phyloP scores from a whole-genome alignment of 768 basidiomycete species.

The Boletus edulis region DNA sequence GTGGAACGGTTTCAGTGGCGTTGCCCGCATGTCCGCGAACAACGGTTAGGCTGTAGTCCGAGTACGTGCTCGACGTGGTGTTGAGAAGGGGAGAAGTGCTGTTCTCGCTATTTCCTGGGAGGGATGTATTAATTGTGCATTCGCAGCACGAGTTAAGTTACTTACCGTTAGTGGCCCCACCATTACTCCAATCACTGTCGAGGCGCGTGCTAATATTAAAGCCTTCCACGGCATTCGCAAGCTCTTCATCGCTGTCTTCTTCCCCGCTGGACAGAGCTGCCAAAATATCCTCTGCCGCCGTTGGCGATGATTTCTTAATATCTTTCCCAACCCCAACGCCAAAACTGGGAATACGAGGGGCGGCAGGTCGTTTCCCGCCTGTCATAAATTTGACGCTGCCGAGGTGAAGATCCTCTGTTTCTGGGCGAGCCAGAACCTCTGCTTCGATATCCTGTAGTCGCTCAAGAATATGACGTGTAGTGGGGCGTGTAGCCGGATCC shows the following conservation, averaged over 20 bases:
- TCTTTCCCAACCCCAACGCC: conserved; percentile 67
- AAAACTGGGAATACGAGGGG: conserved; percentile 86
- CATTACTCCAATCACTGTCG: conserved; percentile 42
- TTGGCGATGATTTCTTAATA: conserved; percentile 39
- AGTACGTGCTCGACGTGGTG: conserved; percentile 41
- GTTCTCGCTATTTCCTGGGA: conserved; percentile 35
- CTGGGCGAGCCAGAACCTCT: conserved; percentile 70
- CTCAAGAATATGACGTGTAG: conserved; percentile 75
- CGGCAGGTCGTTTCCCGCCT: conserved; percentile 55
- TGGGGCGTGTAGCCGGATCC: conserved; percentile 69
- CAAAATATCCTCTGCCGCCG: conserved; percentile 35
- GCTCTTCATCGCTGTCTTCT: conserved; percentile 63
- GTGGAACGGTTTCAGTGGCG: conserved; percentile 39
- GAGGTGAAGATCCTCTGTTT: conserved; percentile 70
- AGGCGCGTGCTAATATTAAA: conserved; percentile 49
- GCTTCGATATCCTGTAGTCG: conserved; percentile 78
- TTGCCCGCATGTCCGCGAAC: conserved; percentile 49
- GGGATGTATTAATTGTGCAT: conserved; percentile 12
- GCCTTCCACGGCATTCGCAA: conserved; percentile 56
- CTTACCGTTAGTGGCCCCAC: conserved; percentile 35
- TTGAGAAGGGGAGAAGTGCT: conserved; percentile 59
- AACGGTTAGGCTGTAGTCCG: conserved; percentile 71
- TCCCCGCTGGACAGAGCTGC: conserved; percentile 41
- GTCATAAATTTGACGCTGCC: conserved; percentile 86
- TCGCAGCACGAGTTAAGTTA: conserved; percentile 3